Evolutionary conservation across 345 rosid species (phyloP), one percentile per base, ranked within the genome.

Genomic region (Corchorus capsularis): DNA sequence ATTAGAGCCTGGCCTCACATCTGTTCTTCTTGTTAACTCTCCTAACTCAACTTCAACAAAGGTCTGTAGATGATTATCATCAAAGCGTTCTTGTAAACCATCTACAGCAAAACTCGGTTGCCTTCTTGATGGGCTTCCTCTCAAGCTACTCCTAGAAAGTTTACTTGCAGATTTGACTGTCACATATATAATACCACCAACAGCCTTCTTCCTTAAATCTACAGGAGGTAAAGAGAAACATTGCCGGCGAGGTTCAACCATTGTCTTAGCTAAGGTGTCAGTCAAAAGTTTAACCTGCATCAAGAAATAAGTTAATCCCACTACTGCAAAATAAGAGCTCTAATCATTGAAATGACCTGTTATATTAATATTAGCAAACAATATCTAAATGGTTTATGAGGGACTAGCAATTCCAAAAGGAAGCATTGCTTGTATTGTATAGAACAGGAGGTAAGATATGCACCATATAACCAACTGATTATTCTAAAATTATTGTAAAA

Each of bases 241-340:
- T 53, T 87, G 92, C 1, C 99, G 91, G 13, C 87, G 89, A 72
- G 99, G 99, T 76, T 96, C 99, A 54, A 96, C 96, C 99, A 93
- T 91, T 63, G 90, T 96, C 88, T 89, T 96, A 74, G 78, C 92
- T 81, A 93, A 80, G 68, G 97, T 88, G 69, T 96, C 99, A 72
- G 90, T 92, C 14, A 91, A 76, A 74, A 96, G 75, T 75, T 91
- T 96, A 39, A 88, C 95, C 99, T 96, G 82, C 75, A 78, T 20
- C 17, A 61, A 53, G 63, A 64, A 46, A 63, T 19, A 63, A 63
- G n/a, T 14, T 66, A 34, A 75, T 32, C 50, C 47, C 32, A 13
- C 16, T 50, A 14, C 32, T 22, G 43, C 22, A 34, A 74, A 67
- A 12, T 35, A 64, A 53, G 52, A 63, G 32, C 57, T 64, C 52